Conservation (phyloP, 331 rosid species). For the Dryas integrifolia region DNA sequence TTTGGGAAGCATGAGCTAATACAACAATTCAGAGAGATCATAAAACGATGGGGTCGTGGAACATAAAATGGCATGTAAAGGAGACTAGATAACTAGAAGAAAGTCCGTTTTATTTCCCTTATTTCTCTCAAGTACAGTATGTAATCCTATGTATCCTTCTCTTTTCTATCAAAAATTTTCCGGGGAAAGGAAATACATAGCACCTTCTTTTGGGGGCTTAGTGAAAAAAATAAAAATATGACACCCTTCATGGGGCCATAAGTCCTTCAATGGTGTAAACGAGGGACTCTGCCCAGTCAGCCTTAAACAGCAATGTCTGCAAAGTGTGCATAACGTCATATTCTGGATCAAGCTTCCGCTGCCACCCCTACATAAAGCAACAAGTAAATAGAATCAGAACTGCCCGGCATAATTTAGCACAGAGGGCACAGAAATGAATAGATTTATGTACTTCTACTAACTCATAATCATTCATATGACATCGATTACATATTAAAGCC, state of each 20-base stretch:
- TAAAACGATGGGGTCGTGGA: neutral
- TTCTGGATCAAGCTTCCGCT: conserved; percentile 70
- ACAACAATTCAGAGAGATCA: neutral
- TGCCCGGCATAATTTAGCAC: too few species aligned
- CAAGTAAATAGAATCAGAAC: neutral
- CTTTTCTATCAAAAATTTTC: neutral
- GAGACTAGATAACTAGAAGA: too few species aligned
- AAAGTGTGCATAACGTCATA: conserved; percentile 56
- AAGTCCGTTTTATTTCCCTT: neutral
- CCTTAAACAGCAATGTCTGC: conserved; percentile 53
- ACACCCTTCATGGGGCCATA: conserved; percentile 43
- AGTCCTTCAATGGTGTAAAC: conserved; percentile 57
- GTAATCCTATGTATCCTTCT: neutral
- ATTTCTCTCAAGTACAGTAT: neutral
- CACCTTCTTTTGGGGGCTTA: neutral
- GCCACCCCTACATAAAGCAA: conserved; percentile 56
- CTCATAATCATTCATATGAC: neutral
- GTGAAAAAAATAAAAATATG: neutral
- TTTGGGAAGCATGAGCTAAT: neutral
- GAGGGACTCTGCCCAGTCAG: conserved; percentile 58
- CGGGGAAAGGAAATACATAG: neutral
- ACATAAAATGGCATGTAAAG: neutral
- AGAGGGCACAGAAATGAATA: neutral
- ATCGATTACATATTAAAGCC: neutral
- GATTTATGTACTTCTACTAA: neutral